Evolutionary conservation across 441 rosid species (phyloP), one percentile per base, ranked within the genome.

Genomic region (Brassica balearica): DNA sequence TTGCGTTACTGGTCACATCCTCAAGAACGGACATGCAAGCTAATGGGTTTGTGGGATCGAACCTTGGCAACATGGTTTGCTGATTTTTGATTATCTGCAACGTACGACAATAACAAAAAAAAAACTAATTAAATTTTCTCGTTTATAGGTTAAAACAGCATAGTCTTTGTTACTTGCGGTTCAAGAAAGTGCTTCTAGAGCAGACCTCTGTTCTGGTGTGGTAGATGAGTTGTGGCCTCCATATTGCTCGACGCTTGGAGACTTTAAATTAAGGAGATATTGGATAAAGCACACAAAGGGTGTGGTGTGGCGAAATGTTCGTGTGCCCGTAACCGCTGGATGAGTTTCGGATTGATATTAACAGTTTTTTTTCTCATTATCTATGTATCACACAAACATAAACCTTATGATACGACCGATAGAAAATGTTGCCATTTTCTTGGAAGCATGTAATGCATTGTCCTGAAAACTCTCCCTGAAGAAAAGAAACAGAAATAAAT

Each of bases 1-100:
- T 27, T 23, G 86, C 91, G 77, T 88, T 85, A 19, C 65, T 69
- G 4, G 95, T 89, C 76, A 92, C 82, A 64, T 89, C 84, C 71
- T 89, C 90, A 65, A 92, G 82, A 60, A 89, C 59, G 71, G 82
- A 65, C 59, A 87, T 22, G 17, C 90, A 87, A 20, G 85, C 86
- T 80, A 86, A 87, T 68, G 61, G 74, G 68, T 79, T 23, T 6
- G 55, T 69, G 63, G 75, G 74, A 25, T 79, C 75, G 23, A 74
- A 74, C 69, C 34, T 74, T 10, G 79, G 82, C 72, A 79, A 69
- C 82, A 79, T 77, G 25, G 15, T 71, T 74, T 56, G 14, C 20
- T 59, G 23, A 8, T 60, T 19, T 34, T 69, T 7, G 9, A 68
- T 61, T 69, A 2, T 22, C 74, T 69, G 48, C 65, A 59, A 34